Evolutionary conservation across 2,329 filamentous ascomycete genomes (phyloP).

Genomic region (Aspergillus tamarii): DNA sequence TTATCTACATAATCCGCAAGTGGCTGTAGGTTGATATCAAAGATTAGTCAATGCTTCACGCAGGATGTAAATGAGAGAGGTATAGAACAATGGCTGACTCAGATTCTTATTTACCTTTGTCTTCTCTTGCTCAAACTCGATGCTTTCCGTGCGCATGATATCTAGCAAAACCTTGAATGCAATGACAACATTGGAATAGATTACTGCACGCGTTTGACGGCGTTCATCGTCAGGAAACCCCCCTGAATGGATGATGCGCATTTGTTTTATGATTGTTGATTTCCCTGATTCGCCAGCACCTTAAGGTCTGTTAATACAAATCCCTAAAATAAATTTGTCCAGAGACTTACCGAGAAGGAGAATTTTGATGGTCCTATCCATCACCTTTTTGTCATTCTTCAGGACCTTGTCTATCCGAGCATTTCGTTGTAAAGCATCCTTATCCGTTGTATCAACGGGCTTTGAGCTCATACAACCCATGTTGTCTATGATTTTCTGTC

Average conservation of each 20-base stretch:
- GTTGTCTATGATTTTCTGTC: slow-evolving; percentile 16
- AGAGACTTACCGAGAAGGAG: slow-evolving; percentile 76
- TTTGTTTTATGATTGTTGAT: slow-evolving; percentile 96
- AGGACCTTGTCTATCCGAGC: slow-evolving; percentile 83
- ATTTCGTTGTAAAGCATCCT: slow-evolving; percentile 47
- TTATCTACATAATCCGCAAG: slow-evolving; percentile 76
- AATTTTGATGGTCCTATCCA: slow-evolving; percentile 89
- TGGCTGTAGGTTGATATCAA: slow-evolving; percentile 56
- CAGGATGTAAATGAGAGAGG: neutral
- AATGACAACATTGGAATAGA: slow-evolving; percentile 92
- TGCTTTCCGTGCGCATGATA: slow-evolving; percentile 83
- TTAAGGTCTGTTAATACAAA: slow-evolving; percentile 39
- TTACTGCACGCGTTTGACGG: slow-evolving; percentile 90
- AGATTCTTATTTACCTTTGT: slow-evolving; percentile 68
- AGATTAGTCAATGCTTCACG: slow-evolving; percentile 14
- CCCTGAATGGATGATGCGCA: slow-evolving; percentile 95
- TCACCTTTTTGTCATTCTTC: slow-evolving; percentile 82
- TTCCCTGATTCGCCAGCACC: slow-evolving; percentile 95
- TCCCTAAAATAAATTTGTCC: neutral
- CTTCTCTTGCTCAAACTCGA: slow-evolving; percentile 75
- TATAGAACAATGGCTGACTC: neutral
- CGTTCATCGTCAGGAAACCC: slow-evolving; percentile 89
- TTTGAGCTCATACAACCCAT: slow-evolving; percentile 53
- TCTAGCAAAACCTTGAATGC: slow-evolving; percentile 89
- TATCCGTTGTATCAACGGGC: slow-evolving; percentile 42